A percentile compares a stretch with the other conserved stretches of the same genome.
phyloP scores from a whole-genome alignment of 2,329 filamentous ascomycete genomes.

The Aspergillus terreus region DNA sequence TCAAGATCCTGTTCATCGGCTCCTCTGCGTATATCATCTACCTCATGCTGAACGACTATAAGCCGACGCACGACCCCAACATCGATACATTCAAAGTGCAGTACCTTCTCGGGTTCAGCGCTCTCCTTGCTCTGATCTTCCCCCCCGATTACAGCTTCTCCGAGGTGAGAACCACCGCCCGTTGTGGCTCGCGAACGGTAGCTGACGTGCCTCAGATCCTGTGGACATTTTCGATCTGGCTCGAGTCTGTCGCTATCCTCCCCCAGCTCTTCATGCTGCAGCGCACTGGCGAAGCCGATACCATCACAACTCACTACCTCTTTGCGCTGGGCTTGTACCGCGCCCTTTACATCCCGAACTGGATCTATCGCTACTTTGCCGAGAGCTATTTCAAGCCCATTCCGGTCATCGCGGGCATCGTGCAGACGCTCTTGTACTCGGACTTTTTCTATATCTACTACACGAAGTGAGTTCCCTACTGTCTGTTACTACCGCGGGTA shows the following conservation, averaged over 20 bases:
- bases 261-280: slow-evolving; percentile 98
- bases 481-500: not conserved
- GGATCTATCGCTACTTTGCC: slow-evolving; percentile 84
- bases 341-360: slow-evolving; percentile 96
- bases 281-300: slow-evolving; percentile 94
- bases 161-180: slow-evolving; percentile 47
- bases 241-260: slow-evolving; percentile 93
- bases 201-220: slow-evolving; percentile 59
- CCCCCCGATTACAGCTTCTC: slow-evolving; percentile 77
- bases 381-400: slow-evolving; percentile 83
- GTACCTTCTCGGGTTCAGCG: slow-evolving; percentile 81
- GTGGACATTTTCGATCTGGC: slow-evolving; percentile 98
- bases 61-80: slow-evolving; percentile 94
- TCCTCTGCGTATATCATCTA: slow-evolving; percentile 93
- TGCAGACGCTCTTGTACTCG: slow-evolving; percentile 94
- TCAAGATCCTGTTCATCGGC: slow-evolving; percentile 92
- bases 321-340: slow-evolving; percentile 90
- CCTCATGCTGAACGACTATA: slow-evolving; percentile 96
- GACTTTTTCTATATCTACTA: slow-evolving; percentile 99
- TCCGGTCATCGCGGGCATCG: slow-evolving; percentile 78
- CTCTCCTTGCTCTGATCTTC: slow-evolving; percentile 73
- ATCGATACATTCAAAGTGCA: slow-evolving; percentile 96
- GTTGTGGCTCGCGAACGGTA: not conserved
- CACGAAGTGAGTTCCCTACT: slow-evolving; percentile 65
- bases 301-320: slow-evolving; percentile 98